Evolutionary conservation across 108 stramenopile genomes (phyloP).

Genomic region (Nitzschia inconspicua): DNA sequence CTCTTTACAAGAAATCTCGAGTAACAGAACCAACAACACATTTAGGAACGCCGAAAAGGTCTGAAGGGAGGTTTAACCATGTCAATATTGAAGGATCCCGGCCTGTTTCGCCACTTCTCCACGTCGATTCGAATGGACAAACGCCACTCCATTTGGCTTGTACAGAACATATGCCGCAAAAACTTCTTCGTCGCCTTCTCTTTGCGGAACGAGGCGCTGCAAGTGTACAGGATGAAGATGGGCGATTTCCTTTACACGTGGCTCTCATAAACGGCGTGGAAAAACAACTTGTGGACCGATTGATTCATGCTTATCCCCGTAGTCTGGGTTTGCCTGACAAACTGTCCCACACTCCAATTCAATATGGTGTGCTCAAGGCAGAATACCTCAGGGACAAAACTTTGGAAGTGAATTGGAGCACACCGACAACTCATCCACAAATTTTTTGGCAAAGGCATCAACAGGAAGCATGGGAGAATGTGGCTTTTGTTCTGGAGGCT

Average conservation of each 20-base stretch:
- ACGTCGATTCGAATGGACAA: slow-evolving; percentile 9
- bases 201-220: slow-evolving; percentile 15
- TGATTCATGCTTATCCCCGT: slow-evolving; percentile 18
- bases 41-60: too few relatives aligned
- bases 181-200: slow-evolving; percentile 6
- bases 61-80: background rate
- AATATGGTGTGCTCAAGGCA: slow-evolving; percentile 13
- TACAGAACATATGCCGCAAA: slow-evolving; percentile 11
- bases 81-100: background rate
- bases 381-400: slow-evolving; percentile 8
- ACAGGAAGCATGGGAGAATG: slow-evolving; percentile 7
- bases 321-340: slow-evolving; percentile 1
- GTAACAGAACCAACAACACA: too few relatives aligned
- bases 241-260: slow-evolving; percentile 21
- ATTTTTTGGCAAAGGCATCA: background rate
- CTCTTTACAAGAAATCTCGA: slow-evolving; percentile 9
- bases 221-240: slow-evolving; percentile 13
- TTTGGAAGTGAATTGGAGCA: background rate
- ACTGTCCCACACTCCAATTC: slow-evolving; percentile 13
- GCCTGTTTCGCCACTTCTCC: slow-evolving; percentile 5
- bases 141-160: slow-evolving; percentile 29
- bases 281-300: slow-evolving; percentile 12
- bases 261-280: slow-evolving; percentile 7
- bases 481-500: slow-evolving; percentile 13
- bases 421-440: slow-evolving; percentile 2